Evolutionary conservation across 2,329 filamentous ascomycete species (phyloP), one percentile per base, ranked within the genome.

Genomic region (Pyrenochaeta sp.): DNA sequence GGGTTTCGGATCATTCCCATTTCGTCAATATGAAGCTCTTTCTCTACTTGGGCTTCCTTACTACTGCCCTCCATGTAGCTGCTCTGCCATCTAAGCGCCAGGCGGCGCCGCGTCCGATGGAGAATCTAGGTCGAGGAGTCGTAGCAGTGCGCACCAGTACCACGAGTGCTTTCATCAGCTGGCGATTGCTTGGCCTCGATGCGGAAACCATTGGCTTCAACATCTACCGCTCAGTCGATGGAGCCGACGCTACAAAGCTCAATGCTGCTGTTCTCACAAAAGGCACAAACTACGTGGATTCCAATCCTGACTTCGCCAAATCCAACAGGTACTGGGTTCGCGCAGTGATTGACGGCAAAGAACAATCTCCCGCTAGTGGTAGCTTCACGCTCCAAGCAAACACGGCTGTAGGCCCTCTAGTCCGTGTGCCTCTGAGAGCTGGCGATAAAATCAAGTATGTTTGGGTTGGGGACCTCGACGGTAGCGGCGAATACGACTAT

Each of bases 401-500:
- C 19, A 29, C 32, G 13, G 23, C 24, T 5, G 23, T 30, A 15
- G 42, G 44, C 13, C 47, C 47, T 5, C 21, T 43, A 21, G 26
- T 42, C 6, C 27, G 42, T 3, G 29, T 51, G 2, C 35, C 47
- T n/a, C 26, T 51, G 22, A 17, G 23, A 27, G 8, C 3, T 13
- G 30, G 24, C 4, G 32, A 30, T 20, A 24, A 17, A 1, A 47
- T 51, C 15, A 46, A 37, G 22, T 51, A 43, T 29, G 42, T 47
- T 14, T 51, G 47, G 38, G 42, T 47, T 3, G 43, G 43, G 9
- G 43, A 51, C 27, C 36, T 51, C 10, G 35, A 46, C n/a, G 42
- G 42, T 6, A 42, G 42, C 35, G 42, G 47, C 6, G 42, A 50
- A 19, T 50, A 42, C 29, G 47, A 50, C 18, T 50, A 42, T 32